phyloP scores from a whole-genome alignment of 306 rosid species.

The Lathyrus oleraceus region DNA sequence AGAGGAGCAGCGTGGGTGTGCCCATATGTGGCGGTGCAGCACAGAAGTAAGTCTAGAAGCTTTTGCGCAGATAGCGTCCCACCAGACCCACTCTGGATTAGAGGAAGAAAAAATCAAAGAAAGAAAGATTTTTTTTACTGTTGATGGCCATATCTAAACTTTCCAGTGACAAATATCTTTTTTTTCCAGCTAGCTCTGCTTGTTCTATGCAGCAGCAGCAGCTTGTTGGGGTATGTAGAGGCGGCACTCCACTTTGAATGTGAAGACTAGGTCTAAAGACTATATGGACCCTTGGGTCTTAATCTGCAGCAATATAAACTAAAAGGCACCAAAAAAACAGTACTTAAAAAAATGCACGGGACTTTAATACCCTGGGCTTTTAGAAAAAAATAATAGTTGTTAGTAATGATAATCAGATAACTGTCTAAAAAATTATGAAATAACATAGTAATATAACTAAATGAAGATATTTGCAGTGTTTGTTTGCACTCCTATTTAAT shows the following conservation, averaged over 20 bases:
- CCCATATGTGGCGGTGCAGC: not conserved
- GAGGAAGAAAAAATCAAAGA: not conserved
- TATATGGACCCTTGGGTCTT: not conserved
- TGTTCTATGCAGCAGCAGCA: not conserved
- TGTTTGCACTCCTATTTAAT: conserved; percentile 19
- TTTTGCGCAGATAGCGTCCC: not conserved
- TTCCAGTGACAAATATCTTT: not conserved
- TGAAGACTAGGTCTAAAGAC: not conserved
- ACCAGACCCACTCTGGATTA: not conserved
- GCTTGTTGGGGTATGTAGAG: conserved; percentile 37
- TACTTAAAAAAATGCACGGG: not conserved
- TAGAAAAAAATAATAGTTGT: conserved; percentile 23
- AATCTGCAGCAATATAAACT: not conserved
- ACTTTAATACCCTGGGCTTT: not conserved
- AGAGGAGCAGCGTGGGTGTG: not conserved
- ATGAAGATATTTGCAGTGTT: conserved; percentile 15
- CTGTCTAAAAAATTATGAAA: not conserved
- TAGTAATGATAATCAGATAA: not conserved
- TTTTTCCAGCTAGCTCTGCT: not conserved
- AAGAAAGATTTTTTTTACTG: too few species aligned
- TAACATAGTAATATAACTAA: not conserved
- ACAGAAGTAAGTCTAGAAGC: not conserved
- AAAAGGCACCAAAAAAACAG: not conserved
- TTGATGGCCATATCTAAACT: not conserved
- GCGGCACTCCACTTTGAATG: not conserved